Evolutionary conservation across 331 rosid species (phyloP), one percentile per base, ranked within the genome.

Genomic region (Stylosanthes scabra): DNA sequence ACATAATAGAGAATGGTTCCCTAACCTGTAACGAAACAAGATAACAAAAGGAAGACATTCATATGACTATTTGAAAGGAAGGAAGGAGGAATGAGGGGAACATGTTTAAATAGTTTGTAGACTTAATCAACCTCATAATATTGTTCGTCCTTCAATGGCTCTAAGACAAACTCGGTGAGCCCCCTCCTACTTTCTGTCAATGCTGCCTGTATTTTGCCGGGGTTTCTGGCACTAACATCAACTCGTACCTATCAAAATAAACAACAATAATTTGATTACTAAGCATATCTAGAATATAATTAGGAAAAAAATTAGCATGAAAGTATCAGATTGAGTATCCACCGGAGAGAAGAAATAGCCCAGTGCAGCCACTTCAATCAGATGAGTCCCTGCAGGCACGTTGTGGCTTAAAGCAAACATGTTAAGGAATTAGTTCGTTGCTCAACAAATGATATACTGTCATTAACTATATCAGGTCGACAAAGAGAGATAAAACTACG

Each of bases 191-290:
- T 95, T 86, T 95, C 99, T 20, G 98, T 95, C 84, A 90, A 74
- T 15, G 99, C 93, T 20, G 97, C 98, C 87, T 92, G 99, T 84
- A 95, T 87, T 82, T 95, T 95, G 39, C 99, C 99, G 1, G 97
- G 98, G 80, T 88, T 79, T 87, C 98, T 84, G 62, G 99, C 98
- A 78, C 99, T 95, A 73, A 95, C 98, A 85, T 95, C 99, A 80
- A 95, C 98, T 63, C 99, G 92, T 72, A 95, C 97, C 99, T 95
- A 71, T 34, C 63, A 14, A 6, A 11, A 64, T 8, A 16, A 63
- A 50, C 14, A 27, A 27, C 55, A 64, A 29, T 7, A 14, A 9
- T 74, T 70, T n/a, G 60, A 65, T 47, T 46, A 59, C 44, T 74
- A 51, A 77, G 65, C 59, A 56, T 5, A 11, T 44, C 44, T 70